Evolutionary conservation across 306 rosid species (phyloP), one percentile per base, ranked within the genome.

Genomic region (Lupinus albus): DNA sequence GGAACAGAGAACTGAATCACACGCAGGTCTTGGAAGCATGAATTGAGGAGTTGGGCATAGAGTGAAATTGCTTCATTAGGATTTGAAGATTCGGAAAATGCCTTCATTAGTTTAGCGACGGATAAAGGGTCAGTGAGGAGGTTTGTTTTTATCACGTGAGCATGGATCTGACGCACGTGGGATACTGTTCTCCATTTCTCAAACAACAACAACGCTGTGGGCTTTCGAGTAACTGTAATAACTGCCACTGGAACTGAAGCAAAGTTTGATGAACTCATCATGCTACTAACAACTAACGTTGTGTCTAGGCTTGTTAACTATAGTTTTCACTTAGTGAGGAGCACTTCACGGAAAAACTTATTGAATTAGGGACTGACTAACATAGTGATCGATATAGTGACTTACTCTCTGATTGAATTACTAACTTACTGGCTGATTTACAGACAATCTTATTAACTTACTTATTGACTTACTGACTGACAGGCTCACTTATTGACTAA

Each of bases 131-230:
- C 79, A 42, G 47, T 42, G 25, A 83, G 49, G 73, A 86, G 81
- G 70, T 81, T 83, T 58, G 88, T 83, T 73, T 86, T 86, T 77
- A 86, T 66, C 25, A 78, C 32, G 57, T 73, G 73, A 46, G 83
- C 85, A 28, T 81, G 88, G 51, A 86, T 61, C 76, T 83, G 88
- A 49, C 78, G 81, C 8, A 76, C 70, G 68, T 81, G 83, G 32
- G 54, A 20, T 42, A 61, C 4, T 57, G 84, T 67, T 64, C 59
- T 81, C 76, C 86, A 77, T 78, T 81, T 83, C 6, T 76, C 78
- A 4, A 86, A 67, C 25, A 21, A 46, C 36, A 76, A 49, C 30
- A n/a, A n/a, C 62, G 73, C 20, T 15, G 79, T 67, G 58, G 79
- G 74, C 55, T 53, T 78, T 21, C 30, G 18, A 1, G 59, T 60